A percentile compares a stretch with the other conserved stretches of the same genome.
These are phyloP conservation scores for Epichloe coenophiala DNA, from an alignment of 2,329 filamentous ascomycete species.

Conservation along the genomic window DNA sequence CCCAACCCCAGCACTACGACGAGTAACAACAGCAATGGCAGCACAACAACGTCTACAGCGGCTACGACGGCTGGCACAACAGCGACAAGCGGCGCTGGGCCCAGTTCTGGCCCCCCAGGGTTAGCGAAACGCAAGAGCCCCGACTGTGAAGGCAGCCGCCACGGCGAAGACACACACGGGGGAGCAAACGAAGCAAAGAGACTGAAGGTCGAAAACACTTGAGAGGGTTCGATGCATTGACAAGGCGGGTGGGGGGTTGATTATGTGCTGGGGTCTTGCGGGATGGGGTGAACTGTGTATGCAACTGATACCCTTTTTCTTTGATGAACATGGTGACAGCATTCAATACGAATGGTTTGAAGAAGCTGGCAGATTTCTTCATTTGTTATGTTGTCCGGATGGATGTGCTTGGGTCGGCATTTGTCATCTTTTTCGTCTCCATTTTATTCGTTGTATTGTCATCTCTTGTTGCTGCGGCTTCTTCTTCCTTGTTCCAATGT, in stretches of 20 bases:
- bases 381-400: background rate
- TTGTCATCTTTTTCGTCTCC: too few relatives aligned
- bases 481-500: too few relatives aligned
- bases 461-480: too few relatives aligned
- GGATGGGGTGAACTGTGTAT: background rate
- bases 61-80: conserved; percentile 5
- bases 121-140: conserved; percentile 43
- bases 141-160: conserved; percentile 29
- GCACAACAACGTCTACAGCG: conserved; percentile 7
- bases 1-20: conserved; percentile 9
- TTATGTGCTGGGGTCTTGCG: background rate
- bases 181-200: conserved; percentile 36
- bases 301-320: conserved; percentile 8
- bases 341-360: background rate
- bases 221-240: background rate
- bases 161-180: conserved; percentile 27
- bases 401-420: background rate
- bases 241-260: background rate
- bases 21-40: conserved; percentile 9
- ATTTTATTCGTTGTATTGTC: too few relatives aligned
- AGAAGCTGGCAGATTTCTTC: background rate
- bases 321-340: background rate
- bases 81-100: conserved; percentile 7
- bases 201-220: conserved; percentile 33
- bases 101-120: conserved; percentile 3